Base-by-base conservation (phyloP, 2,329 filamentous ascomycete species). In the Simplicillium aogashimaense region DNA sequence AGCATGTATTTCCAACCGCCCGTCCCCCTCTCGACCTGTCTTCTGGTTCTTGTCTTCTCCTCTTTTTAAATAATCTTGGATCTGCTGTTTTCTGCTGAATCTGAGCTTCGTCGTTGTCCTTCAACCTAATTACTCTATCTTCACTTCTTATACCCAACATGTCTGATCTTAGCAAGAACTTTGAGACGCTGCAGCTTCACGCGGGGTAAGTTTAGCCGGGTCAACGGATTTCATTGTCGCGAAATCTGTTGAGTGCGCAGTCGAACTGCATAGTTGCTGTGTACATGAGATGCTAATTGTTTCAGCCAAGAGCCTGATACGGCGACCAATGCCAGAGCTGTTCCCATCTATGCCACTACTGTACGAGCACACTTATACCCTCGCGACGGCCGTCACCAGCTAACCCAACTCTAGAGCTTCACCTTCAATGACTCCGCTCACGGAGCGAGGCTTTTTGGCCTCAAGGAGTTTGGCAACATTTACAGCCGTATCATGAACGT, bases 401-500 rank as follows among this genome's bases (percentile, higher is more conserved):
- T 49, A 39, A 52, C 38, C 34, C 29, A 18, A 20, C 17, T 18
- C 35, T 49, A 88, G 83, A 95, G 87, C 55, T 98, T 72, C 64
- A 79, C 78, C 39, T 98, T 98, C 76, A 83, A 97, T 76, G 86
- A 97, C 69, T 95, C 87, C 38, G 90, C 88, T 37, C 92, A 97
- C 56, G 92, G 87, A 46, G 92, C 92, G 41, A 81, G 88, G 60
- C 81, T 98, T 33, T 98, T 98, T 59, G 86, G 87, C 58, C 85
- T 98, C 63, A 94, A 97, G 69, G 88, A 97, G 66, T 84, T 86
- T 54, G 92, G 89, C 65, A 97, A 97, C 67, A 94, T 97, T 62
- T 98, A 98, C 74, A 92, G 83, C 61, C 86, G 92, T 48, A 88
- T 98, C 54, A 87, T 86, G 83, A 95, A 97, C 65, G 85, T 87